phyloP scores from a whole-genome alignment of 2,329 filamentous ascomycete species.

The Seiridium unicorne region DNA sequence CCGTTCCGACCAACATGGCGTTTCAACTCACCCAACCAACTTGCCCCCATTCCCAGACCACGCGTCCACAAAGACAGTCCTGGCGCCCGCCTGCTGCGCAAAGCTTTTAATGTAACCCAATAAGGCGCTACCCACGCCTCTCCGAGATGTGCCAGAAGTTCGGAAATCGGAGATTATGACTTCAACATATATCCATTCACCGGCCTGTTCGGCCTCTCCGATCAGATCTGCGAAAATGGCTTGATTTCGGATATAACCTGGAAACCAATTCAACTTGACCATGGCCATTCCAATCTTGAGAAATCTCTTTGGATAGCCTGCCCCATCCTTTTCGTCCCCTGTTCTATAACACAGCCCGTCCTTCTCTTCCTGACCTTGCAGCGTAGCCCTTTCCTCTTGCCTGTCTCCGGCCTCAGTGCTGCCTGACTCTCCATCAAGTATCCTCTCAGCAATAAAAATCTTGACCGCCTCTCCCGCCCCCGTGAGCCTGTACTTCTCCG shows the following conservation, averaged over 20 bases:
- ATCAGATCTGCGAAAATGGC: constrained; percentile 1
- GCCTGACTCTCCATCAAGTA: not conserved
- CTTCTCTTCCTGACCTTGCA: too few species aligned
- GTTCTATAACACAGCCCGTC: not conserved
- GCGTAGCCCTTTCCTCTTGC: not conserved
- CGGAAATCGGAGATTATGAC: constrained; percentile 16
- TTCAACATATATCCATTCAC: constrained; percentile 13
- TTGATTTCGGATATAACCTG: constrained; percentile 10
- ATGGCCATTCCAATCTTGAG: constrained; percentile 9
- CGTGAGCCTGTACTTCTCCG: constrained; percentile 18
- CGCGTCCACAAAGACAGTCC: not conserved
- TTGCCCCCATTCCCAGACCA: not conserved
- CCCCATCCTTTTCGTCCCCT: not conserved
- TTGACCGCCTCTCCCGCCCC: constrained; percentile 18
- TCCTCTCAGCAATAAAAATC: constrained; percentile 26
- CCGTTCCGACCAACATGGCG: not conserved
- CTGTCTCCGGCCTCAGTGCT: not conserved
- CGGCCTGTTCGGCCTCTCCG: constrained; percentile 3
- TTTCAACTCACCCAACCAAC: not conserved
- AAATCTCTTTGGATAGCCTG: not conserved
- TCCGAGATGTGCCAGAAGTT: not conserved
- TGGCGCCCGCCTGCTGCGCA: constrained; percentile 14
- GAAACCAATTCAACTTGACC: constrained; percentile 11
- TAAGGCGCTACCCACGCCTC: constrained; percentile 11
- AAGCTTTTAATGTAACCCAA: constrained; percentile 12